Evolutionary conservation across 164 flowering plant species (phyloP), one percentile per base, ranked within the genome.

Genomic region (Stephania japonica): DNA sequence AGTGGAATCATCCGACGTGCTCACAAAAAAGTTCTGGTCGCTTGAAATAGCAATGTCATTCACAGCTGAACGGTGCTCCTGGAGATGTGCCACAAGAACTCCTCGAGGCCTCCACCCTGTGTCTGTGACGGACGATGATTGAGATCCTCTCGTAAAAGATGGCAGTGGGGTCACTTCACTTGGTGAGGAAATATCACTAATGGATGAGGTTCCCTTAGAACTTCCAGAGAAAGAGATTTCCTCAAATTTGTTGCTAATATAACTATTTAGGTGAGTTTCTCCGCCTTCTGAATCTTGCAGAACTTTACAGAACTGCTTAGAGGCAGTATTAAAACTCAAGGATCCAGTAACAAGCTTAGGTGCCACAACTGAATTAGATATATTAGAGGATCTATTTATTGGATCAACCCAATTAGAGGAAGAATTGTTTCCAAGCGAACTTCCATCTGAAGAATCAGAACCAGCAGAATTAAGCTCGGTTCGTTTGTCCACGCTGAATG

Each of bases 91-190:
- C 83, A 93, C 95, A 78, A 92, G 80, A 69, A 96, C 97, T 16
- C 99, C 99, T 72, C 98, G 97, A 42, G 99, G 99, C 82, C 91
- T 86, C 99, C 98, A 96, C 43, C 97, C 98, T 25, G 89, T 81
- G 84, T 96, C 99, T n/a, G 95, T 83, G 67, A 86, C 80, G 27
- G 89, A 76, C 75, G 93, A 73, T 73, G 89, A 78, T 38, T 88
- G 75, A 75, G 93, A 73, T 72, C 89, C 78, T 76, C 91, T 80
- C 10, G 86, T 70, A 74, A 85, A 87, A 59, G 91, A 81, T 26
- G 90, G 77, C 71, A 81, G 8, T 64, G 85, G 91, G 12, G 83
- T 72, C 53, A 79, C 72, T 77, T 91, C 94, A 78, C 77, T 43
- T 65, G 85, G 56, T 42, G 87, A n/a, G 42, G 93, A 72, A 42